Conservation (phyloP, 2,329 filamentous ascomycete species). For the Colletotrichum viniferum region DNA sequence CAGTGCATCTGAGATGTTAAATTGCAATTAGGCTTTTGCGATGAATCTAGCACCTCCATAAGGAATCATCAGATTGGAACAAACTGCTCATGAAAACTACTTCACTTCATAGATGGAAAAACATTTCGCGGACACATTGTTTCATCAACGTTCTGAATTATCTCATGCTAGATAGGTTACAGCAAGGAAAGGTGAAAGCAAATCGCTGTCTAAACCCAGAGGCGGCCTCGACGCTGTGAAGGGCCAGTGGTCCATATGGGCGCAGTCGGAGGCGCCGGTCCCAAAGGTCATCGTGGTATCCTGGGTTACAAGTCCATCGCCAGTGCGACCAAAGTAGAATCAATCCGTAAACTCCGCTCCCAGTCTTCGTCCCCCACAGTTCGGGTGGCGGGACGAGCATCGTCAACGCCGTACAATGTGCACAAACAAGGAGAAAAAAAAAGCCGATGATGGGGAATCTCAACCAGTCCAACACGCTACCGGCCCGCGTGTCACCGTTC, state of each 20-base stretch:
- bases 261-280: not conserved
- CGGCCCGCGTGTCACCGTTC: conserved; percentile 15
- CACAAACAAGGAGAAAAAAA: conserved; percentile 19
- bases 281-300: conserved; percentile 4
- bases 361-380: conserved; percentile 4
- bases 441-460: conserved; percentile 23
- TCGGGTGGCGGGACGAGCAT: conserved; percentile 1
- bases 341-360: conserved; percentile 16
- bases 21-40: no score
- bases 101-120: not conserved
- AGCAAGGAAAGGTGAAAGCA: conserved; percentile 7
- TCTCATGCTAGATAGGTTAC: conserved; percentile 1
- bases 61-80: no score
- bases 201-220: conserved; percentile 4
- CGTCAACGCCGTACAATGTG: conserved; percentile 16
- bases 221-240: not conserved
- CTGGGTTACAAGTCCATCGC: not conserved
- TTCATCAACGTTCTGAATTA: not conserved
- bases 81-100: not conserved
- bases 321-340: conserved; percentile 11
- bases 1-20: not conserved
- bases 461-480: conserved; percentile 21
- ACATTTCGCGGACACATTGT: not conserved
- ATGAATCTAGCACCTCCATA: not conserved
- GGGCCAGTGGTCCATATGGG: not conserved